Evolutionary conservation across 2,329 filamentous ascomycete genomes (phyloP).

Genomic region (Venturia asperata): DNA sequence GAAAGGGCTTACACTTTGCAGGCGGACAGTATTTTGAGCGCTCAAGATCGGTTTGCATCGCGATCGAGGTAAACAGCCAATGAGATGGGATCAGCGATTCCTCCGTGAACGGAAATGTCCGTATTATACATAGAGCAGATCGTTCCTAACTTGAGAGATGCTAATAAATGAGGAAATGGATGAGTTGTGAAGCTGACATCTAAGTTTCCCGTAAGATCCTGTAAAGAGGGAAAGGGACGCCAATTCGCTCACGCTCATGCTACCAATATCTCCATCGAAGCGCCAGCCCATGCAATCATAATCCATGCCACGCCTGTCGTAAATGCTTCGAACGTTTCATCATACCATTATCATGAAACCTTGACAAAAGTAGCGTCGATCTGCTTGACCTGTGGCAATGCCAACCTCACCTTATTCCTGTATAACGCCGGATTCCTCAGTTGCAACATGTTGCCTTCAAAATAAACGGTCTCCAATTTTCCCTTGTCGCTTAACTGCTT

Average conservation of each 20-base stretch:
- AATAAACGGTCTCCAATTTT: conserved; percentile 81
- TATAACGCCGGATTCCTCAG: conserved; percentile 73
- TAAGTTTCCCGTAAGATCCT: background rate
- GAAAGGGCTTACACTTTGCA: too few species aligned
- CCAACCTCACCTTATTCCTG: conserved; percentile 84
- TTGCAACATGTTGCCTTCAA: conserved; percentile 91
- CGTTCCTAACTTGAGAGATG: background rate
- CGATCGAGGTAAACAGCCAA: too few species aligned
- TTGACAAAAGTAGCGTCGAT: conserved; percentile 67
- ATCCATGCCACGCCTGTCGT: background rate
- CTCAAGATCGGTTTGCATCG: too few species aligned
- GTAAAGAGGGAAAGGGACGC: background rate
- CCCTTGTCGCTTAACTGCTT: conserved; percentile 70
- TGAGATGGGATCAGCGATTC: too few species aligned
- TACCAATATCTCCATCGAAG: background rate
- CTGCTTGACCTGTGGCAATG: conserved; percentile 79
- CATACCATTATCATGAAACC: conserved; percentile 4
- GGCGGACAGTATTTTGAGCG: too few species aligned
- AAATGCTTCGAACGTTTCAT: background rate
- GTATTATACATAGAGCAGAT: background rate
- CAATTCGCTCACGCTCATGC: background rate
- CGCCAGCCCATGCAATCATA: conserved; percentile 6
- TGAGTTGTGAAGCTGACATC: background rate
- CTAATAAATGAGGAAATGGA: background rate
- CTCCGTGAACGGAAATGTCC: too few species aligned